Evolutionary conservation across 345 rosid genomes (phyloP).

Genomic region (Corchorus capsularis): DNA sequence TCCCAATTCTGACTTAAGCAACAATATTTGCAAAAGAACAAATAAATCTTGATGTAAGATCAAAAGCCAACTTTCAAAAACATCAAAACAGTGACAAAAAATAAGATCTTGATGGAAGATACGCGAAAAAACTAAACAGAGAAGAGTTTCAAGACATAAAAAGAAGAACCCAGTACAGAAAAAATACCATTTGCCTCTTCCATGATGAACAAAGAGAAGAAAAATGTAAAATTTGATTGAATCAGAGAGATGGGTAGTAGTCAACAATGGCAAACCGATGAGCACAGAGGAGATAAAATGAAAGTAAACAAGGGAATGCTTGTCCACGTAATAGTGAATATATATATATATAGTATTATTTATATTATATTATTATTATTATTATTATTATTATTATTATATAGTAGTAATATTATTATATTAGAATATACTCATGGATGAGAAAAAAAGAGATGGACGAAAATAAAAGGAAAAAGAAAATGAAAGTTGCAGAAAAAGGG

Average conservation of each 20-base stretch:
- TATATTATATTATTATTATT: too few relatives aligned
- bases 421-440: background rate
- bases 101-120: background rate
- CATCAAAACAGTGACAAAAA: background rate
- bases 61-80: background rate
- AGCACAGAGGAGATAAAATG: background rate
- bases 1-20: background rate
- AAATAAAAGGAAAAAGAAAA: background rate
- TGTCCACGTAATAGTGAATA: background rate
- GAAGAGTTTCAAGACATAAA: background rate
- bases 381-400: too few relatives aligned
- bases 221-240: background rate
- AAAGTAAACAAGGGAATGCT: background rate
- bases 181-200: conserved; percentile 35
- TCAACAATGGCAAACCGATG: background rate
- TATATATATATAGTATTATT: background rate
- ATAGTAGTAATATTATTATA: too few relatives aligned
- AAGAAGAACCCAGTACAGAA: background rate
- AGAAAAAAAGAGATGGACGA: background rate
- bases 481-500: background rate
- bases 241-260: conserved; percentile 18
- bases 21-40: background rate
- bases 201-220: conserved; percentile 19
- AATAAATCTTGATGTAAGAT: background rate
- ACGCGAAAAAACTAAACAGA: background rate